A percentile compares a stretch with the other conserved stretches of the same genome.
These are phyloP conservation scores for Pilobolus umbonatus DNA, from an alignment of 192 early-diverging fungal genomes.

Conservation along the genomic window DNA sequence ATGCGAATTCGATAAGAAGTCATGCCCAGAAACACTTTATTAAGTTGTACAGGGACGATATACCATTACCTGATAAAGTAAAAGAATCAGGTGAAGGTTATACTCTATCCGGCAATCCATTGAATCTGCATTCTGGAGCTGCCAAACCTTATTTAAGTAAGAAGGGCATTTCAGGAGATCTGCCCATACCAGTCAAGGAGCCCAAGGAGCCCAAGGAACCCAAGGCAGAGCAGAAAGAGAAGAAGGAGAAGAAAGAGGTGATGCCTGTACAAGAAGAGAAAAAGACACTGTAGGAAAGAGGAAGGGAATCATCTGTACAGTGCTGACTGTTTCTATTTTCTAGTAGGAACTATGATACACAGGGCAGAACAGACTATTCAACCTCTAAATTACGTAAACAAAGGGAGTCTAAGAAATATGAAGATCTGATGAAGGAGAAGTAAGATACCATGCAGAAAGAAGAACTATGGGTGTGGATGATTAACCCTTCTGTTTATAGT, in stretches of 20 bases:
- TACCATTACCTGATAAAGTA: constrained; percentile 82
- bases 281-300: background rate
- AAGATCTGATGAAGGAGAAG: constrained; percentile 40
- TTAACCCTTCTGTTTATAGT: background rate
- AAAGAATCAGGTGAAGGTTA: constrained; percentile 63
- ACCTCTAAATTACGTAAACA: constrained; percentile 47
- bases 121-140: constrained; percentile 86
- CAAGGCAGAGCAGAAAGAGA: background rate
- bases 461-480: background rate
- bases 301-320: background rate
- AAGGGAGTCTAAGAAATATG: constrained; percentile 38
- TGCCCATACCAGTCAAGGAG: background rate
- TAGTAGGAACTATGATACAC: constrained; percentile 31
- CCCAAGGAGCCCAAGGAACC: background rate
- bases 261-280: background rate
- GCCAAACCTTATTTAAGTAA: constrained; percentile 71
- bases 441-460: constrained; percentile 16
- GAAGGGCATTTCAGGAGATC: background rate
- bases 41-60: constrained; percentile 76
- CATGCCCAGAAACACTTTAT: constrained; percentile 94
- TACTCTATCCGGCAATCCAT: constrained; percentile 76
- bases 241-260: background rate
- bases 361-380: constrained; percentile 52
- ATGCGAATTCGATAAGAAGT: constrained; percentile 78
- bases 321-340: no score